A percentile compares a stretch with the other conserved stretches of the same genome.
Evolutionary conservation across 1,139 yeast genomes (phyloP).

Genomic region (Zygosaccharomyces sapae): DNA sequence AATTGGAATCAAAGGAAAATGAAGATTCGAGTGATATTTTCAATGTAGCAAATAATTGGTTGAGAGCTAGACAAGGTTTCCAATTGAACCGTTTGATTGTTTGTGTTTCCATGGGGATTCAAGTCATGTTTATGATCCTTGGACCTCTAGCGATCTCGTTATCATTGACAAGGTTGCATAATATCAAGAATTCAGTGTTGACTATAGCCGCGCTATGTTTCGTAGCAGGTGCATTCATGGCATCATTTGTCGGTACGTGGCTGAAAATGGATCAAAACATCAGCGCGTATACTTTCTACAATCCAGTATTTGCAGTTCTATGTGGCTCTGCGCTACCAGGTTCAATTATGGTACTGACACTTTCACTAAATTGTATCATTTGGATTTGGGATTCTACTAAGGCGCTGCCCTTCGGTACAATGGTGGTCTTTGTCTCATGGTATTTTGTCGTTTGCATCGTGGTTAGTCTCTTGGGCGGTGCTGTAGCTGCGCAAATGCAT

Average conservation of each 20-base stretch:
- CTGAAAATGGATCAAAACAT: conserved; percentile 33
- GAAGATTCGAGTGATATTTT: conserved; percentile 15
- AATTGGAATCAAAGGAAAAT: conserved; percentile 8
- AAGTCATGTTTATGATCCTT: conserved; percentile 57
- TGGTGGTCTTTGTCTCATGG: conserved; percentile 52
- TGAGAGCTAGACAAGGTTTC: conserved; percentile 14
- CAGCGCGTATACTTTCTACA: conserved; percentile 2
- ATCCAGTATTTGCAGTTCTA: conserved; percentile 40
- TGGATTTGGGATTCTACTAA: conserved; percentile 76
- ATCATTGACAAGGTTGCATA: conserved; percentile 52
- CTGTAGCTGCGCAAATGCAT: conserved; percentile 44
- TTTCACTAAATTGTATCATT: conserved; percentile 60
- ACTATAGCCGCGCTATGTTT: conserved; percentile 59
- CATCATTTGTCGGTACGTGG: conserved; percentile 68
- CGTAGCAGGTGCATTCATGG: conserved; percentile 64
- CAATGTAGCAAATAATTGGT: conserved; percentile 21
- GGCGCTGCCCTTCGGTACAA: conserved; percentile 73
- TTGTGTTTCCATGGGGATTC: conserved; percentile 70
- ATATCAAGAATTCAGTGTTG: conserved; percentile 62
- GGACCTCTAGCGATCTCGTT: conserved; percentile 62
- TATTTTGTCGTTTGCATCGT: conserved; percentile 70
- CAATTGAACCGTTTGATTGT: conserved; percentile 41
- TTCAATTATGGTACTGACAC: conserved; percentile 48
- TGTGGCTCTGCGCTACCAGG: conserved; percentile 65
- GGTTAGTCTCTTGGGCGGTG: conserved; percentile 68